These are phyloP conservation scores for Colletotrichum plurivorum DNA, from an alignment of 2,329 filamentous ascomycete species.

Conservation along the genomic window DNA sequence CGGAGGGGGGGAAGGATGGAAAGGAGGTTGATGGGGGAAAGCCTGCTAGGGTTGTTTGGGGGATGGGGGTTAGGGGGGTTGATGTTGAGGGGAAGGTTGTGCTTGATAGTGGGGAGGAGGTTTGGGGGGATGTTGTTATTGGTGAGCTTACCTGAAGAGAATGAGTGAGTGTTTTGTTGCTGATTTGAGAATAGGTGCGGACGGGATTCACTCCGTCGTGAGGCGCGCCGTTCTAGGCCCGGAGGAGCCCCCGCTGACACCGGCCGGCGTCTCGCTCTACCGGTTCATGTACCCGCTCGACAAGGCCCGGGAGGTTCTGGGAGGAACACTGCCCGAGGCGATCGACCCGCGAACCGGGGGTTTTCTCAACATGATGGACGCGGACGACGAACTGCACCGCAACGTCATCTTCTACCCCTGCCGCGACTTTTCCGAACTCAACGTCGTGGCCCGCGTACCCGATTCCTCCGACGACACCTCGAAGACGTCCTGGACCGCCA, in stretches of 20 bases:
- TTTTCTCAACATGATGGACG: slow-evolving; percentile 31
- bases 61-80: slow-evolving; percentile 7
- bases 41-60: slow-evolving; percentile 14
- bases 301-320: slow-evolving; percentile 15
- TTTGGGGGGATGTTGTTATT: slow-evolving; percentile 25
- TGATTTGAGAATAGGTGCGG: slow-evolving; percentile 13
- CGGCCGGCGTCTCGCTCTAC: slow-evolving; percentile 28
- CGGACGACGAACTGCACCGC: slow-evolving; percentile 25
- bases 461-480: slow-evolving; percentile 5
- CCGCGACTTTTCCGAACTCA: slow-evolving; percentile 20
- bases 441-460: slow-evolving; percentile 23
- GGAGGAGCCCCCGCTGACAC: not conserved
- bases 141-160: slow-evolving; percentile 6
- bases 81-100: slow-evolving; percentile 27
- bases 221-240: slow-evolving; percentile 7
- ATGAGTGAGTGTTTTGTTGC: not conserved
- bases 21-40: slow-evolving; percentile 5
- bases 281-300: slow-evolving; percentile 27
- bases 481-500: slow-evolving; percentile 27
- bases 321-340: slow-evolving; percentile 7
- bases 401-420: slow-evolving; percentile 36
- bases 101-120: slow-evolving; percentile 6
- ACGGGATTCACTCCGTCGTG: slow-evolving; percentile 34
- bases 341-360: slow-evolving; percentile 14
- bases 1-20: slow-evolving; percentile 22